Conservation (phyloP, 2,329 filamentous ascomycete species). For the Teratosphaeria destructans region DNA sequence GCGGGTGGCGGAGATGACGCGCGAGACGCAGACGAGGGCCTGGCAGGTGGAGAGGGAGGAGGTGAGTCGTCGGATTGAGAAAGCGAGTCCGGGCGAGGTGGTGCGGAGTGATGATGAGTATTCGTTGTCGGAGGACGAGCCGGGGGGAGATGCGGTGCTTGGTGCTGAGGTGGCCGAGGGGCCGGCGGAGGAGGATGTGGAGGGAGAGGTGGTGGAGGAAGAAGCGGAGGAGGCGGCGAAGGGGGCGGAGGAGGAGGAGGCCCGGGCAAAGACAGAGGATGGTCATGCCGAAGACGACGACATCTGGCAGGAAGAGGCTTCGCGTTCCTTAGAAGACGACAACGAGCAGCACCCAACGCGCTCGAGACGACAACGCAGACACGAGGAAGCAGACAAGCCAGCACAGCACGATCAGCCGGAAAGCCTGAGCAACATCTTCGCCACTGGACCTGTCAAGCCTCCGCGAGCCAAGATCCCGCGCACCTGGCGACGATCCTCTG, state of each 20-base stretch:
- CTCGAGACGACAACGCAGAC: background rate
- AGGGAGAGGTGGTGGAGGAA: too few species aligned
- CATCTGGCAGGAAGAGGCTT: constrained; percentile 40
- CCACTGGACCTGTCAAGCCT: constrained; percentile 24
- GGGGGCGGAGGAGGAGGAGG: background rate
- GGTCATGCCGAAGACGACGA: constrained; percentile 19
- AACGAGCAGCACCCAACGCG: background rate
- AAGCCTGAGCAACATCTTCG: constrained; percentile 14
- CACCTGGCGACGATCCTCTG: constrained; percentile 33
- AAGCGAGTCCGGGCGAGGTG: constrained; percentile 9
- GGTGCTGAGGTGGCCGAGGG: constrained; percentile 4
- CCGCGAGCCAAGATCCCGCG: constrained; percentile 31
- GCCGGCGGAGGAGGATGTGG: background rate
- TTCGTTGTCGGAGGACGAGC: constrained; percentile 7
- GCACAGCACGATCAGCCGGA: constrained; percentile 9
- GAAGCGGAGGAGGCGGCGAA: background rate
- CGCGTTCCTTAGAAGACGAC: constrained; percentile 22
- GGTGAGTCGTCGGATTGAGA: constrained; percentile 12
- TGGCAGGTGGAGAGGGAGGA: constrained; percentile 12
- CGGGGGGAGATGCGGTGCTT: constrained; percentile 12
- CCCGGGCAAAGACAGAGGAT: background rate
- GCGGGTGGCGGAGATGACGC: background rate
- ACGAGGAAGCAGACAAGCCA: background rate
- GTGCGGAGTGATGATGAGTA: constrained; percentile 9
- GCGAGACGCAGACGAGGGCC: background rate